Base-by-base conservation (phyloP, 306 rosid genomes). In the Quercus berberidifolia region DNA sequence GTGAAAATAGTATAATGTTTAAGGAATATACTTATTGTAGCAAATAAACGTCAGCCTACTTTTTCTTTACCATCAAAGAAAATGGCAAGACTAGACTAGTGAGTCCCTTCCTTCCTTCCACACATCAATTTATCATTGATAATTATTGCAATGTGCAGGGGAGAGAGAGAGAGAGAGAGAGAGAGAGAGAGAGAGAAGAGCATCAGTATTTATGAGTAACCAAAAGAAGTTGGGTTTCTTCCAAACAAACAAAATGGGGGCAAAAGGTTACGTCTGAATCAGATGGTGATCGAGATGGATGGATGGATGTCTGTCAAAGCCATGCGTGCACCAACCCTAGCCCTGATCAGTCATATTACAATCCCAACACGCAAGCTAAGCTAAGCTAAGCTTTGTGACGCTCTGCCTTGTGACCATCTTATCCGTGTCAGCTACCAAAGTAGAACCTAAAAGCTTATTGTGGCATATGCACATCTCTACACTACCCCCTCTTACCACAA, bases 191-290 rank as follows among this genome's bases (percentile, higher is more conserved):
- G 35, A 2, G 25, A 79, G 65, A 60, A 1, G 65, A 59, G 30
- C 51, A 67, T 67, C 52, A 67, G n/a, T 19, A 33, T 13, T 21
- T 19, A 35, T 18, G 6, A 68, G 72, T 19, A 35, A 33, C 52
- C 52, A 68, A 35, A 68, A 68, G 52, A 46, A 68, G n/a, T 33
- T n/a, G 62, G 59, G 65, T 77, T 67, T 73, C 57, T 55, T 70
- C 60, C 74, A 46, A 76, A 71, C 58, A 75, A 74, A 74, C 35
- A 51, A 33, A 54, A 13, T 77, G 81, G 81, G 18, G 79, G 18
- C 74, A 72, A 80, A 74, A 79, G 89, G 87, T 76, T 60, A 82
- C 74, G 89, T 88, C 86, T 58, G 85, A 85, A 77, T 81, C 76
- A 76, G 84, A 78, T 55, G 74, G 86, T 76, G 69, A 57, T 38